Conservation (phyloP, 2,329 filamentous ascomycete genomes). For the Aspergillus amoenus region DNA sequence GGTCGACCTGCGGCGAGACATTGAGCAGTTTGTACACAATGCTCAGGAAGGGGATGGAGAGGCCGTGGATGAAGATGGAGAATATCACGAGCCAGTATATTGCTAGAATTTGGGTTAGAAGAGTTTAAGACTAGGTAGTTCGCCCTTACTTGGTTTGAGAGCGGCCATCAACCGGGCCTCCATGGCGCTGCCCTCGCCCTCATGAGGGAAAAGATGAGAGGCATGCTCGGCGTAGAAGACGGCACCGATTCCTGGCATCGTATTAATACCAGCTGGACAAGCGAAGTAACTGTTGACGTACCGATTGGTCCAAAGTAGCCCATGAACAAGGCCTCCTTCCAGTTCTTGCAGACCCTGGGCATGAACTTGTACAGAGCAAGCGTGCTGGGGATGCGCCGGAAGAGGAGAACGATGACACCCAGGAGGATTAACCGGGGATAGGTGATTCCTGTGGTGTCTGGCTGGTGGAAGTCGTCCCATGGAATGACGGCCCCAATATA, state of each 20-base stretch:
- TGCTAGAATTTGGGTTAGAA: slow-evolving; percentile 21
- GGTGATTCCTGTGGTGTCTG: slow-evolving; percentile 55
- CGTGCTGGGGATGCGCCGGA: slow-evolving; percentile 59
- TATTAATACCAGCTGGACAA: too few species aligned
- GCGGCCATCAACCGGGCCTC: slow-evolving; percentile 41
- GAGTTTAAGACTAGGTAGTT: background rate
- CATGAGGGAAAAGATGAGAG: slow-evolving; percentile 42
- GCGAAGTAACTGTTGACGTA: slow-evolving; percentile 11
- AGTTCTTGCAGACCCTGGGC: slow-evolving; percentile 52
- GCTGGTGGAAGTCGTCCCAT: slow-evolving; percentile 55
- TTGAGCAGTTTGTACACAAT: slow-evolving; percentile 28
- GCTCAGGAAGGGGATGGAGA: slow-evolving; percentile 38
- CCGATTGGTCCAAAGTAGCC: slow-evolving; percentile 53
- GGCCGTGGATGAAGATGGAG: slow-evolving; percentile 38
- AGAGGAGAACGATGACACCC: slow-evolving; percentile 53
- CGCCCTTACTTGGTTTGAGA: slow-evolving; percentile 36
- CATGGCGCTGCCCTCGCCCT: slow-evolving; percentile 38
- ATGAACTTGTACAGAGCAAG: slow-evolving; percentile 56
- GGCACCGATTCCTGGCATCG: slow-evolving; percentile 43
- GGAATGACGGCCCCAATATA: slow-evolving; percentile 58
- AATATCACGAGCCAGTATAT: slow-evolving; percentile 49
- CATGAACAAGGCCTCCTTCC: slow-evolving; percentile 61
- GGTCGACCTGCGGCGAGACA: slow-evolving; percentile 31
- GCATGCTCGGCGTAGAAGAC: slow-evolving; percentile 50
- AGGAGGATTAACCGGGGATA: slow-evolving; percentile 51